phyloP scores from a whole-genome alignment of 495 filamentous ascomycete species.

The Neurospora intermedia region DNA sequence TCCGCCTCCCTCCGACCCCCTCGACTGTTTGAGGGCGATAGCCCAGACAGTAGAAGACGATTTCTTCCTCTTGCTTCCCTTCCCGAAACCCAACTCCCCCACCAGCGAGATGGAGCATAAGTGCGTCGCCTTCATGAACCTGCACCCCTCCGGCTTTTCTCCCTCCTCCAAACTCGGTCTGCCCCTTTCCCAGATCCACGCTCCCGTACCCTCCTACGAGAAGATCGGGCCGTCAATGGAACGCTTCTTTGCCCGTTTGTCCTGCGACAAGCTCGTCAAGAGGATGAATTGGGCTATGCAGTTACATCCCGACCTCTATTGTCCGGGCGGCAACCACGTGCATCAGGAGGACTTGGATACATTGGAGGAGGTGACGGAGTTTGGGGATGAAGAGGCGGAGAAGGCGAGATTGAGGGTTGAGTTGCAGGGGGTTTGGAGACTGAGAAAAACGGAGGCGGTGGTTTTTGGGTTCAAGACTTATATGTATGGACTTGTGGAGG shows the following conservation, averaged over 20 bases:
- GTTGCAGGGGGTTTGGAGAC: slow-evolving; percentile 63
- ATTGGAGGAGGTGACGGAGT: slow-evolving; percentile 26
- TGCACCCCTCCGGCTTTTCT: slow-evolving; percentile 65
- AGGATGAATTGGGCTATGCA: slow-evolving; percentile 59
- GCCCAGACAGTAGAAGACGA: slow-evolving; percentile 61
- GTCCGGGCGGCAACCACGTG: slow-evolving; percentile 40
- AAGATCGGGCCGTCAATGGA: slow-evolving; percentile 72
- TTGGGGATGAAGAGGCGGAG: slow-evolving; percentile 41
- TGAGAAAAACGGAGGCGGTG: slow-evolving; percentile 54
- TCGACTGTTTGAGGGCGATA: slow-evolving; percentile 37
- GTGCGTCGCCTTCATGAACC: slow-evolving; percentile 56
- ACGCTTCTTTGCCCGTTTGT: slow-evolving; percentile 53
- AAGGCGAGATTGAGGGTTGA: slow-evolving; percentile 54
- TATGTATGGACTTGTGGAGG: slow-evolving; percentile 51
- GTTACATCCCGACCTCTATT: slow-evolving; percentile 45
- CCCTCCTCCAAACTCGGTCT: slow-evolving; percentile 52
- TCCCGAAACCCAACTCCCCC: not conserved
- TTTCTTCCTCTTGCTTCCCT: slow-evolving; percentile 50
- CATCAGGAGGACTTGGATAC: slow-evolving; percentile 18
- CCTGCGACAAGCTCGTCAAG: slow-evolving; percentile 43
- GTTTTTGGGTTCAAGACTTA: slow-evolving; percentile 79
- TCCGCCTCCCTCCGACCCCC: slow-evolving; percentile 15
- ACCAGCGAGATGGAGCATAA: slow-evolving; percentile 45
- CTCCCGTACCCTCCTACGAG: slow-evolving; percentile 58
- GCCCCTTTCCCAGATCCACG: slow-evolving; percentile 56